Conservation (phyloP, 805 yeast genomes). For the Starmerella davenportii region DNA sequence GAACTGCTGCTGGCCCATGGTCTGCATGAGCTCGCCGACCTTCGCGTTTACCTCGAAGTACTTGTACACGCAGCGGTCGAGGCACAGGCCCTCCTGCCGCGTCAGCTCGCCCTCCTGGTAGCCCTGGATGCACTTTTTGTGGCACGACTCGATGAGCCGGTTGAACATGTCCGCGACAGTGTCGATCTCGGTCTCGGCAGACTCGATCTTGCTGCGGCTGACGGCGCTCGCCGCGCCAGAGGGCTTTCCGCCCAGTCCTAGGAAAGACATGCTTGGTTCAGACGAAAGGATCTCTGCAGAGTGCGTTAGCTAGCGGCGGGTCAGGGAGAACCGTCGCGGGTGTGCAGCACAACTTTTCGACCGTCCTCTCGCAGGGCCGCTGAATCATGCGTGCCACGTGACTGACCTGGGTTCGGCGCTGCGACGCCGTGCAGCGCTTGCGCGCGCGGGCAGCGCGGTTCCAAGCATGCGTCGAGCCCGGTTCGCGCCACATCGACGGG, state of each 20-base stretch:
- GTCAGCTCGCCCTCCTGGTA: constrained; percentile 58
- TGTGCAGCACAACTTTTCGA: no score
- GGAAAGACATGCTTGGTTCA: constrained; percentile 27
- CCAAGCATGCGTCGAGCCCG: no score
- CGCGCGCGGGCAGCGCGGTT: no score
- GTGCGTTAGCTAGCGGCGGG: no score
- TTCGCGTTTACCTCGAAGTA: constrained; percentile 87
- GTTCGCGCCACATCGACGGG: no score
- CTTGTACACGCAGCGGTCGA: constrained; percentile 90
- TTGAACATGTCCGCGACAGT: constrained; percentile 97
- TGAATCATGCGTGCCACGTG: no score
- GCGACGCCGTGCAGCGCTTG: no score
- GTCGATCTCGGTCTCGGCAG: constrained; percentile 94
- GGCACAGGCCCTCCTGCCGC: constrained; percentile 68
- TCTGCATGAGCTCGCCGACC: constrained; percentile 52
- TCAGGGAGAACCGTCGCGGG: no score
- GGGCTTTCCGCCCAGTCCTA: constrained; percentile 35
- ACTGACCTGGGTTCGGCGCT: no score
- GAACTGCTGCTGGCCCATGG: constrained; percentile 17
- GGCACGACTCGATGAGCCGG: constrained; percentile 73
- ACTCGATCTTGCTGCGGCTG: constrained; percentile 26
- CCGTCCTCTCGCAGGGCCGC: no score
- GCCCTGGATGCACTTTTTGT: constrained; percentile 54
- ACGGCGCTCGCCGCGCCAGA: constrained; percentile 17
- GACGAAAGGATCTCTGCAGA: no score